A percentile compares a stretch with the other conserved stretches of the same genome.
phyloP scores from a whole-genome alignment of 1,284 basidiomycete genomes.

The Gymnopus androsaceus region DNA sequence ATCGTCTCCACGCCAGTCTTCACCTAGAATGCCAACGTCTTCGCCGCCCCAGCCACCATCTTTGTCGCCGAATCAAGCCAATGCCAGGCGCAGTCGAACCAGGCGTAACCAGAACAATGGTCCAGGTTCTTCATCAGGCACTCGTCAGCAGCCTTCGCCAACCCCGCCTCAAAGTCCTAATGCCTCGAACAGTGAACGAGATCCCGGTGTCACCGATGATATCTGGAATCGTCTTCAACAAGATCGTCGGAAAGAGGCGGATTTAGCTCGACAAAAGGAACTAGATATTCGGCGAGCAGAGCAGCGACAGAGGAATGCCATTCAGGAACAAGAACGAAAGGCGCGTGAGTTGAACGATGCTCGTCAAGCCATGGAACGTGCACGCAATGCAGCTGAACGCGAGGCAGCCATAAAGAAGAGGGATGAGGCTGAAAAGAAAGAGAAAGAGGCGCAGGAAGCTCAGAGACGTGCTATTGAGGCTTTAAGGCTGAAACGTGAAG shows the following conservation, averaged over 20 bases:
- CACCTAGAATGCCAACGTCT: no score
- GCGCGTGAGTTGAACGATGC: constrained; percentile 32
- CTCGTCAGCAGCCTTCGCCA: constrained; percentile 5
- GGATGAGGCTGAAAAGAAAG: constrained; percentile 1
- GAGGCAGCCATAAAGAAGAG: constrained; percentile 47
- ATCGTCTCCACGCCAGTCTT: no score
- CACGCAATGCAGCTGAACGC: constrained; percentile 30
- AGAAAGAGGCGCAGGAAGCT: no score
- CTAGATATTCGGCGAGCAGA: constrained; percentile 26
- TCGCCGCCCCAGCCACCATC: no score
- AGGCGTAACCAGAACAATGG: background rate
- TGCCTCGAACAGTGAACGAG: constrained; percentile 29
- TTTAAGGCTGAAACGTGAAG: no score
- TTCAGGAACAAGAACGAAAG: constrained; percentile 26
- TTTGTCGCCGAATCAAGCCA: no score
- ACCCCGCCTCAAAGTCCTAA: background rate
- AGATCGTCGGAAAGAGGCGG: background rate
- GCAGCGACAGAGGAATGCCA: constrained; percentile 26
- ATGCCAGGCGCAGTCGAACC: no score
- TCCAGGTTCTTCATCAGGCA: background rate
- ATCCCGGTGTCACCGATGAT: constrained; percentile 45
- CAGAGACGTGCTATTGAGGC: no score
- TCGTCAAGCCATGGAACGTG: constrained; percentile 35
- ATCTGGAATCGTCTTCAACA: constrained; percentile 45
- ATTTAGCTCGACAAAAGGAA: constrained; percentile 8